A percentile compares a stretch with the other conserved stretches of the same genome.
Conservation (phyloP, 345 rosid species). For the Sonneratia alba region DNA sequence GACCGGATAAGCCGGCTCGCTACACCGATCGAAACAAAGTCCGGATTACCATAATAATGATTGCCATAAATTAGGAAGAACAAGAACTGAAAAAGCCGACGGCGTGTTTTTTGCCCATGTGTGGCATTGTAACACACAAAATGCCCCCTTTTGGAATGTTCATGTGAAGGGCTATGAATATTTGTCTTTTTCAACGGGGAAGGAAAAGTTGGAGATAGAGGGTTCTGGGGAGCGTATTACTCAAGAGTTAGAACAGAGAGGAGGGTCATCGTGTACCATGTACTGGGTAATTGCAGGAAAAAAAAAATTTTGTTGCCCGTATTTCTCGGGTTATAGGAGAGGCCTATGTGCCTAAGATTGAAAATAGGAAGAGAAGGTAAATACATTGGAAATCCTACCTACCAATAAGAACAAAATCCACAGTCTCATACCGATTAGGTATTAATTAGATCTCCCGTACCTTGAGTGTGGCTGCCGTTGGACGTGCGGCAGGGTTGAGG, state of each 20-base stretch:
- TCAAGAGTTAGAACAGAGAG: neutral
- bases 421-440: no score
- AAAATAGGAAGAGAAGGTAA: no score
- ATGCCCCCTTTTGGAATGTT: neutral
- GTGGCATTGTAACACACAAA: neutral
- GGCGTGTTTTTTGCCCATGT: neutral
- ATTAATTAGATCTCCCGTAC: neutral
- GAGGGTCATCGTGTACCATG: neutral
- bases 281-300: no score
- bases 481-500: slow-evolving; percentile 1
- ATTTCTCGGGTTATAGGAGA: no score
- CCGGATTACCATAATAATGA: no score
- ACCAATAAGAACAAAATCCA: no score
- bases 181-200: neutral
- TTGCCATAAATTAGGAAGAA: no score
- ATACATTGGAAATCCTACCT: no score
- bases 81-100: neutral
- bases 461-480: neutral
- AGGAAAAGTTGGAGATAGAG: neutral
- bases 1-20: no score
- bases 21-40: no score
- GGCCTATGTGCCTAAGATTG: no score
- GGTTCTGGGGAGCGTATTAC: neutral
- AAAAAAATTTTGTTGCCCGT: no score
- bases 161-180: neutral